These are phyloP conservation scores for Cercospora nicotianae DNA, from an alignment of 2,329 filamentous ascomycete species.

Conservation along the genomic window DNA sequence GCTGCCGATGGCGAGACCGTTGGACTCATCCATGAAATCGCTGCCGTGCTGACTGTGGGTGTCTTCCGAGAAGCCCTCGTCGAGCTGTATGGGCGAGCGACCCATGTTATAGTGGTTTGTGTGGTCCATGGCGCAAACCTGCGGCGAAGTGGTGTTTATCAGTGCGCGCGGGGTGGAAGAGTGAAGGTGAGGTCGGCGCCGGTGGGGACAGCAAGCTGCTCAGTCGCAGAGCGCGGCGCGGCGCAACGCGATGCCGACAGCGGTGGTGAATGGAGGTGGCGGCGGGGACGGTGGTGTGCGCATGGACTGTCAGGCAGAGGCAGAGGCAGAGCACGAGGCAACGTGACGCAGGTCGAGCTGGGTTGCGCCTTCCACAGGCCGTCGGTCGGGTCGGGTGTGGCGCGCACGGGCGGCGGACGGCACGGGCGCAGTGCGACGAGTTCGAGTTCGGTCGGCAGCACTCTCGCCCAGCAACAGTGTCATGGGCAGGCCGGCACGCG, in stretches of 20 bases:
- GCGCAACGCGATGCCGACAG: neutral
- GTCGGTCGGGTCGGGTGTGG: neutral
- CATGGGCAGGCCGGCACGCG: neutral
- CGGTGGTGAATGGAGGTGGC: neutral
- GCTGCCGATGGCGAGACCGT: conserved; percentile 27
- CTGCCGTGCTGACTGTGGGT: conserved; percentile 52
- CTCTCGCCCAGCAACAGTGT: neutral
- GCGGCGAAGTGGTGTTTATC: neutral
- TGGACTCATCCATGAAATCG: conserved; percentile 32
- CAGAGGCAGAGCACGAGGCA: neutral
- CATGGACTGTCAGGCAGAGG: neutral
- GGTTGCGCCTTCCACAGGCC: neutral
- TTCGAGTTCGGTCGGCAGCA: neutral
- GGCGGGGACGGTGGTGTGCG: neutral
- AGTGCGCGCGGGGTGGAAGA: neutral
- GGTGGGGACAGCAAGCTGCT: neutral
- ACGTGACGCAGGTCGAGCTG: neutral
- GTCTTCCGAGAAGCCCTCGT: conserved; percentile 84
- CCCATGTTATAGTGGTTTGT: conserved; percentile 1
- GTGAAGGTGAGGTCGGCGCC: neutral
- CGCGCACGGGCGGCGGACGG: neutral
- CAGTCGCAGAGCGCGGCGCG: neutral
- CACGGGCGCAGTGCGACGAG: neutral
- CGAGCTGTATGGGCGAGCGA: conserved; percentile 13
- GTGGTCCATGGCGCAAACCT: conserved; percentile 5